Evolutionary conservation across 2,329 filamentous ascomycete genomes (phyloP).

Genomic region (Ophiocordyceps camponoti-leonardi): DNA sequence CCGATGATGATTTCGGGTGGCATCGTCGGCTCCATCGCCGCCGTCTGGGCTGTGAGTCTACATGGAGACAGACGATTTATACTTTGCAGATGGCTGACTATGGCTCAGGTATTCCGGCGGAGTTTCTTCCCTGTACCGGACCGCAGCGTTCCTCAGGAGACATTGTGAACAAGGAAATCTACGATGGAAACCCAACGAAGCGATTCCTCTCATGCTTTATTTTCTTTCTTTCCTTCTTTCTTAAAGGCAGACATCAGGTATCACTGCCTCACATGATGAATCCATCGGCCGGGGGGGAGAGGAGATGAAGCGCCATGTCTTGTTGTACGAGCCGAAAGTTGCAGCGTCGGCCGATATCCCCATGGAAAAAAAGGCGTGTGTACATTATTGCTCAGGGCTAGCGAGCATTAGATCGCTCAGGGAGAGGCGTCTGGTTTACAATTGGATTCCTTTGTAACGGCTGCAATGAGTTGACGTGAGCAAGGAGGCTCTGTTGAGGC

Average conservation of each 20-base stretch:
- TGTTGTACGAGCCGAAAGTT: neutral
- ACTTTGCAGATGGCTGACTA: neutral
- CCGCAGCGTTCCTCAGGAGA: conserved; percentile 9
- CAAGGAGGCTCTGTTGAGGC: no score
- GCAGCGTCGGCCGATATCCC: conserved; percentile 14
- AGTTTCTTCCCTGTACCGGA: conserved; percentile 24
- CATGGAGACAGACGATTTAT: neutral
- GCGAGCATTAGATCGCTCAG: conserved; percentile 28
- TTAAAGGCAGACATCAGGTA: neutral
- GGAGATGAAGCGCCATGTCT: neutral
- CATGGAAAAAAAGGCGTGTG: conserved; percentile 25
- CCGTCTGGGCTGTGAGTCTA: conserved; percentile 70
- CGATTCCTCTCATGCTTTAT: neutral
- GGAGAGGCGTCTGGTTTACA: conserved; percentile 17
- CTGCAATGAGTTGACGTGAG: no score
- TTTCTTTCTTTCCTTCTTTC: neutral
- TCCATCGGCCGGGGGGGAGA: neutral
- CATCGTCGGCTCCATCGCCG: conserved; percentile 73
- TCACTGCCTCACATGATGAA: neutral
- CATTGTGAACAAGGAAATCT: conserved; percentile 8
- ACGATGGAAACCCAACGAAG: neutral
- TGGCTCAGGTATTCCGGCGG: conserved; percentile 10
- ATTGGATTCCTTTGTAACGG: conserved; percentile 2
- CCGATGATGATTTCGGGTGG: conserved; percentile 92
- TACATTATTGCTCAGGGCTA: conserved; percentile 28